A percentile compares a stretch with the other conserved stretches of the same genome.
Evolutionary conservation across 1,284 basidiomycete genomes (phyloP).

Genomic region (Pseudozyma sp.): DNA sequence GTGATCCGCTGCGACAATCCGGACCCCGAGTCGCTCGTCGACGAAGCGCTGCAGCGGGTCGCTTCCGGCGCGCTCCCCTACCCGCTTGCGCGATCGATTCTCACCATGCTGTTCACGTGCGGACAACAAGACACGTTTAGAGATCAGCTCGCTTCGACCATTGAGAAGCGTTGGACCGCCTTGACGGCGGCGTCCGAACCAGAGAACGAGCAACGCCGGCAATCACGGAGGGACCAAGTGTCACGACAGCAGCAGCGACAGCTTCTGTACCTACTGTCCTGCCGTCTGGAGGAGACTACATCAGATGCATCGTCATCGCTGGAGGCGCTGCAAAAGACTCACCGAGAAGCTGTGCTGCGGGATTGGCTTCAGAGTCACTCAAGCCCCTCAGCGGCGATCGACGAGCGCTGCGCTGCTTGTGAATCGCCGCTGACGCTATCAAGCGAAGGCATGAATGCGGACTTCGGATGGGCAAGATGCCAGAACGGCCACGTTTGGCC

Average conservation of each 20-base stretch:
- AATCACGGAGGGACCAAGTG: background rate
- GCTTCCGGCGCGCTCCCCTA: conserved; percentile 2
- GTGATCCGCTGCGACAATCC: background rate
- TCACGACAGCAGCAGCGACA: conserved; percentile 7
- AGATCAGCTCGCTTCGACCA: conserved; percentile 6
- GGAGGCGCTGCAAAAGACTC: background rate
- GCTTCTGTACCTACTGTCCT: conserved; percentile 27
- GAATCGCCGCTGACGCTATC: conserved; percentile 19
- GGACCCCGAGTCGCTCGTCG: conserved; percentile 2
- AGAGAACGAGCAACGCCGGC: background rate
- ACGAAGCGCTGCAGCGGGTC: conserved; percentile 12
- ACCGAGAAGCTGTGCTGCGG: conserved; percentile 1
- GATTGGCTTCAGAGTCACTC: conserved; percentile 8
- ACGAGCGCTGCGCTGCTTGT: conserved; percentile 40
- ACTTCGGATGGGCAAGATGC: conserved; percentile 38
- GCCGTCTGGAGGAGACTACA: conserved; percentile 5
- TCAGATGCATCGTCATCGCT: background rate
- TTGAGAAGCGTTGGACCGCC: conserved; percentile 14
- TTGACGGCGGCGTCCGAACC: background rate
- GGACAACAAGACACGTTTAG: conserved; percentile 8
- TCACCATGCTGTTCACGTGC: conserved; percentile 12
- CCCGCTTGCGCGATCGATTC: conserved; percentile 14
- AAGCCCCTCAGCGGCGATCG: background rate
- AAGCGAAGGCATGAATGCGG: conserved; percentile 4
- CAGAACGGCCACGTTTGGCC: conserved; percentile 43